Evolutionary conservation across 2,329 filamentous ascomycete species (phyloP).

Genomic region (Rutstroemia sp.): DNA sequence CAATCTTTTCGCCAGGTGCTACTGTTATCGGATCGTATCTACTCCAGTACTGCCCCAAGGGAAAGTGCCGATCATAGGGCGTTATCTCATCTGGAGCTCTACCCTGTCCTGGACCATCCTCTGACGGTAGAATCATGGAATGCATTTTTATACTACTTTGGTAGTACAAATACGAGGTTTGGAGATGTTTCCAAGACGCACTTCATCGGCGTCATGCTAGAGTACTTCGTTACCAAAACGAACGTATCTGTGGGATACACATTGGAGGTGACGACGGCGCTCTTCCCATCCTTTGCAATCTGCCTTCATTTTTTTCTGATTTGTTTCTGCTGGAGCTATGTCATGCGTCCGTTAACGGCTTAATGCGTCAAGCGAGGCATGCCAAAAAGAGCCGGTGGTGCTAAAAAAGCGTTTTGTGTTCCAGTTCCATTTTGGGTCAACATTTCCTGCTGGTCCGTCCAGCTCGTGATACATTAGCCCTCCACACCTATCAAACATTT

Average conservation of each 20-base stretch:
- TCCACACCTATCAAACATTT: conserved; percentile 24
- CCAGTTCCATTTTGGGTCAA: conserved; percentile 25
- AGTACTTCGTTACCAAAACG: neutral
- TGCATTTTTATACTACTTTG: neutral
- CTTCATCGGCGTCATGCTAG: neutral
- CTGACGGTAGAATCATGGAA: neutral
- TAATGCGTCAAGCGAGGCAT: conserved; percentile 16
- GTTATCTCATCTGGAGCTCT: neutral
- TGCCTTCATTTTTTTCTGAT: neutral
- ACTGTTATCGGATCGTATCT: conserved; percentile 2
- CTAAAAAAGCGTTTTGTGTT: conserved; percentile 20
- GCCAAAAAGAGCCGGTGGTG: conserved; percentile 10
- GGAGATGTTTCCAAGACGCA: neutral
- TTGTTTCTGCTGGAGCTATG: neutral
- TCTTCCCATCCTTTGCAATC: neutral
- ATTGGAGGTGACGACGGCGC: neutral
- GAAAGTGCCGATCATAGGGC: conserved; percentile 2
- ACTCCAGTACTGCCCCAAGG: neutral
- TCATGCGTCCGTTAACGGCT: conserved; percentile 25
- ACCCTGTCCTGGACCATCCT: neutral
- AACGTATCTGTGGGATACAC: neutral
- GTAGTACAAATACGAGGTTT: neutral
- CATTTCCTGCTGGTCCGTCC: conserved; percentile 20
- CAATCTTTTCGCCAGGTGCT: neutral
- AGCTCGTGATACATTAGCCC: conserved; percentile 24